Base-by-base conservation (phyloP, 805 yeast species). In the Myxozyma lipomycoides region DNA sequence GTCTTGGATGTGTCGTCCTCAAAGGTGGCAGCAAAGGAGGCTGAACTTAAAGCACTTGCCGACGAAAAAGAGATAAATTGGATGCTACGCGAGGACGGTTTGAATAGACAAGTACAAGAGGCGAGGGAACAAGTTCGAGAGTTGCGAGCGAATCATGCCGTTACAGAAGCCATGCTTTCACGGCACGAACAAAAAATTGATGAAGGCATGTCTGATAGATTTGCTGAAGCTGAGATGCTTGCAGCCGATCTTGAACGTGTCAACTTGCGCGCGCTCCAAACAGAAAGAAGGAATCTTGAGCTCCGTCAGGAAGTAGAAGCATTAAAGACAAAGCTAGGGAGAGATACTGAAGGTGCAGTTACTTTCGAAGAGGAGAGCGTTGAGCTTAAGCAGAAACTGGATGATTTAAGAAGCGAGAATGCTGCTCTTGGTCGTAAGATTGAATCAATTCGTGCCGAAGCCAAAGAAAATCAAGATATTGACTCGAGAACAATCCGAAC, bases 201-300 rank as follows among this genome's bases (percentile, higher is more conserved):
- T 23, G 59, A 56, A 21, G 58, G 56, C 23, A 57, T 52, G 6
- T 51, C 58, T 15, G 63, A 62, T 21, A 52, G 66, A 18, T 59
- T 65, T 5, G 70, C 65, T 2, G 73, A 83, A 61, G 70, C 83
- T 28, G 87, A 83, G 50, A 70, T 84, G 35, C 73, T 86, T n/a
- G 75, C 82, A 1, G 77, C 86, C 52, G 96, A 90, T 60, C 77
- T 84, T 3, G 93, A 86, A 62, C 67, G 79, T 24, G 77, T 86
- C 40, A 85, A 86, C 60, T 70, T 78, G 46, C 76, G 93, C 50
- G 77, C 81, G 1, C 64, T 79, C 44, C 88, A 84, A 61, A 75
- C 89, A 47, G 95, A 88, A 64, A 78, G 78, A 55, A 74, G 95
- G 52, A 90, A 88, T 62, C 86, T 85, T 62, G 82, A 83, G 45